Conservation (phyloP, 1,284 basidiomycete species). For the Moniliophthora roreri region DNA sequence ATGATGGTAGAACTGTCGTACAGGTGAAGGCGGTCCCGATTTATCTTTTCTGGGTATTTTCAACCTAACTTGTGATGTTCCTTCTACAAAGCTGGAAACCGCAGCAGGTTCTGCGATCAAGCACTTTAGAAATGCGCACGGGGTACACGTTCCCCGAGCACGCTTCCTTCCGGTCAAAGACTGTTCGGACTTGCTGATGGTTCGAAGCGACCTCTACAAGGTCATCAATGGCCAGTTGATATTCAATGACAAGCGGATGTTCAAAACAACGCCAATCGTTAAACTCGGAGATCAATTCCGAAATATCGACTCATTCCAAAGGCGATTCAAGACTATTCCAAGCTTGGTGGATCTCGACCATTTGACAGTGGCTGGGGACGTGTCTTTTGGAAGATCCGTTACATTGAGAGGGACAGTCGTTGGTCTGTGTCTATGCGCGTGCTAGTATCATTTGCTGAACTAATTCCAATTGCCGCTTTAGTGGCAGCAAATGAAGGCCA, state of each 20-base stretch:
- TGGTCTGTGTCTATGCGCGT: conserved; percentile 33
- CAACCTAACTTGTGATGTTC: neutral
- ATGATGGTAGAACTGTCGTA: conserved; percentile 87
- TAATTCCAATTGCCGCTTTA: conserved; percentile 18
- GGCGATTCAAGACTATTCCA: conserved; percentile 96
- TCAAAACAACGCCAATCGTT: conserved; percentile 95
- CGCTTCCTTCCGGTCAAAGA: conserved; percentile 97
- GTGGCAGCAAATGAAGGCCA: conserved; percentile 88
- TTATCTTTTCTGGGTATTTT: neutral
- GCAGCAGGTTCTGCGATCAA: conserved; percentile 98
- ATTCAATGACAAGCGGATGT: conserved; percentile 89
- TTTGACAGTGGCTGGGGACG: conserved; percentile 76
- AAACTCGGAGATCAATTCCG: conserved; percentile 95
- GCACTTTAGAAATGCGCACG: conserved; percentile 93
- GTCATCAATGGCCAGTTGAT: conserved; percentile 93
- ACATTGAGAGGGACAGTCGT: conserved; percentile 88
- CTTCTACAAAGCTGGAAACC: conserved; percentile 82
- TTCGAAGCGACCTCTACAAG: conserved; percentile 97
- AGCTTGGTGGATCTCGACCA: conserved; percentile 94
- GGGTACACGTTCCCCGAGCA: conserved; percentile 96
- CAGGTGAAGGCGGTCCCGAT: conserved; percentile 34
- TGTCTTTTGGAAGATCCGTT: conserved; percentile 93
- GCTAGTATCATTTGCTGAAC: neutral
- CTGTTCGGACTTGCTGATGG: conserved; percentile 89
- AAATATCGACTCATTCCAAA: conserved; percentile 97